These are phyloP conservation scores for Phellopilus nigrolimitatus DNA, from an alignment of 1,284 basidiomycete species.

Conservation along the genomic window DNA sequence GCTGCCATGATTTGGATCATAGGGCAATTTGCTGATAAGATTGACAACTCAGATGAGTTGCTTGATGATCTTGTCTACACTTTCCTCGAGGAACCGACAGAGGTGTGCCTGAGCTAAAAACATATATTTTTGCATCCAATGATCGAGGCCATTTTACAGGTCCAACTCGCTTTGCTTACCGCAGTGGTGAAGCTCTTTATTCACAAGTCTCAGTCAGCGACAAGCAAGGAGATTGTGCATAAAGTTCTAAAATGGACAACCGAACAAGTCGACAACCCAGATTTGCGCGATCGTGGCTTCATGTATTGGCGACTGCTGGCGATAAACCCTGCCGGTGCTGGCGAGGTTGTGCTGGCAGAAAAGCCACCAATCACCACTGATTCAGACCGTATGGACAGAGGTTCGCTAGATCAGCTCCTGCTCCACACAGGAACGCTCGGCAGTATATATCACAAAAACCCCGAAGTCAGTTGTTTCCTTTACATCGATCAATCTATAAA, in stretches of 20 bases:
- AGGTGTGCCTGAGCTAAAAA: too few relatives aligned
- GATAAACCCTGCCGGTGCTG: constrained; percentile 85
- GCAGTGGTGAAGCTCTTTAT: constrained; percentile 97
- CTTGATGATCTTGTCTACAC: constrained; percentile 89
- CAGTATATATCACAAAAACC: constrained; percentile 87
- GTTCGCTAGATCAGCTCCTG: constrained; percentile 85
- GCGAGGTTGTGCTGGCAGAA: constrained; percentile 88
- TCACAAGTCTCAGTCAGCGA: constrained; percentile 81
- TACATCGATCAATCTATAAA: constrained; percentile 7
- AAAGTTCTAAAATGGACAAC: constrained; percentile 97
- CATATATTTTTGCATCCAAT: not conserved
- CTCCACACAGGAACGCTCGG: constrained; percentile 80
- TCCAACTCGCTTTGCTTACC: constrained; percentile 93
- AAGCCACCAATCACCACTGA: constrained; percentile 98
- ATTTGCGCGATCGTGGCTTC: constrained; percentile 94
- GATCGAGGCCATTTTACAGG: constrained; percentile 41
- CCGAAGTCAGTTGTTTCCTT: constrained; percentile 52
- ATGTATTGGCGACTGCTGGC: constrained; percentile 99
- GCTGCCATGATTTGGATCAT: constrained; percentile 98
- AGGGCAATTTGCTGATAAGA: constrained; percentile 94
- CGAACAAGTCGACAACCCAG: constrained; percentile 96
- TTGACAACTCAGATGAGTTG: constrained; percentile 94
- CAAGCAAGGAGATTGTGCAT: constrained; percentile 87
- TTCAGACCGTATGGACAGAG: constrained; percentile 94
- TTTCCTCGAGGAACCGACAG: constrained; percentile 91